Percentiles rank a stretch among this genome's conserved stretches.
Conservation (phyloP, 2,329 filamentous ascomycete species). For the Pestalotiopsis fici region DNA sequence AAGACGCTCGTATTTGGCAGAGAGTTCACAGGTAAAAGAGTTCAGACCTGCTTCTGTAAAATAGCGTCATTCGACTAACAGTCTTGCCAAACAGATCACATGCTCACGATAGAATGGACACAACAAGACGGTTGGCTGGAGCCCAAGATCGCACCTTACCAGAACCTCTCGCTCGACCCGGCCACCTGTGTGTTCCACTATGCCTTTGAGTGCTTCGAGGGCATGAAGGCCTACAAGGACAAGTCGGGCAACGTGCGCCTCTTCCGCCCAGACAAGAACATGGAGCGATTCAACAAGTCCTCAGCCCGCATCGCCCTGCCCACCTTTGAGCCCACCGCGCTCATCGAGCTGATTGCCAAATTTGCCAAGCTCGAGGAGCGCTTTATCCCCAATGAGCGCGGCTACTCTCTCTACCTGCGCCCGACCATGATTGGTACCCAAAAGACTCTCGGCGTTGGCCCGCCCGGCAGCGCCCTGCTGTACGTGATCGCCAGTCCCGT, state of each 20-base stretch:
- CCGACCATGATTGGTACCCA: constrained; percentile 98
- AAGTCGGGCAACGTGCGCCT: constrained; percentile 75
- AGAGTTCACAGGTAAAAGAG: constrained; percentile 76
- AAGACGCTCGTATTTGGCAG: constrained; percentile 87
- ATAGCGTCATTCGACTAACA: neutral
- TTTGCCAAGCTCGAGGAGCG: constrained; percentile 80
- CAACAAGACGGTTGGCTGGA: constrained; percentile 79
- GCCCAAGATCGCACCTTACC: constrained; percentile 87
- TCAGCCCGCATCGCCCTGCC: constrained; percentile 89
- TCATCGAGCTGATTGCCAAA: constrained; percentile 80
- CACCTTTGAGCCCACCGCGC: constrained; percentile 71
- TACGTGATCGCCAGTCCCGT: constrained; percentile 96
- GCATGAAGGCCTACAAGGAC: constrained; percentile 99
- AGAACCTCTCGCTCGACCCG: constrained; percentile 95
- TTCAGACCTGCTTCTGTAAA: neutral
- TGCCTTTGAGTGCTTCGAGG: constrained; percentile 96
- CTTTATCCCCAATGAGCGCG: constrained; percentile 84
- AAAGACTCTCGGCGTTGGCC: constrained; percentile 85
- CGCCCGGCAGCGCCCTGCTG: constrained; percentile 88
- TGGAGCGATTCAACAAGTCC: constrained; percentile 91
- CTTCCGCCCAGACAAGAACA: constrained; percentile 95
- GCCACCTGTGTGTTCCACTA: constrained; percentile 98
- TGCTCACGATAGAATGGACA: constrained; percentile 95
- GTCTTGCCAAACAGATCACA: constrained; percentile 69
- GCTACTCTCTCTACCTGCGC: constrained; percentile 93